phyloP scores from a whole-genome alignment of 495 filamentous ascomycete species.

The Schizothecium vesticola region DNA sequence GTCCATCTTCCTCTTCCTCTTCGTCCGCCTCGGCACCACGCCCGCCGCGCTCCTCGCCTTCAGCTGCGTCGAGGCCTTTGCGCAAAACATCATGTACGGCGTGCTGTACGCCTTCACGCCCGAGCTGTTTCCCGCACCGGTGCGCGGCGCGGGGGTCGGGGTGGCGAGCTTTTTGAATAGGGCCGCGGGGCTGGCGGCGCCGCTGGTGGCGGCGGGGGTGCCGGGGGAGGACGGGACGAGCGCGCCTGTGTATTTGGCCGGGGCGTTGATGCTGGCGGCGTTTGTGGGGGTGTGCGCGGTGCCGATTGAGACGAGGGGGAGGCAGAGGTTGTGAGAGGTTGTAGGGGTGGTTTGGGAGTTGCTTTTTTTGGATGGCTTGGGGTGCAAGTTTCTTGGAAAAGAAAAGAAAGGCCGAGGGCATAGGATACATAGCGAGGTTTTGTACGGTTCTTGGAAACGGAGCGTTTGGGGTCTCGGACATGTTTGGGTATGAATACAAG shows the following conservation, averaged over 20 bases:
- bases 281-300: slow-evolving; percentile 57
- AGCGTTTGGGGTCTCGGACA: background rate
- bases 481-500: background rate
- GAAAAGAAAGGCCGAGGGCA: too few species aligned
- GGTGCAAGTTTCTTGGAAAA: too few species aligned
- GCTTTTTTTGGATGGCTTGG: too few species aligned
- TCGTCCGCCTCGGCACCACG: slow-evolving; percentile 52
- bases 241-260: slow-evolving; percentile 68
- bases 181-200: slow-evolving; percentile 67
- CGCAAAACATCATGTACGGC: slow-evolving; percentile 79
- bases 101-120: slow-evolving; percentile 82
- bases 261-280: slow-evolving; percentile 61
- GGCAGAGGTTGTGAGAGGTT: slow-evolving; percentile 56
- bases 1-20: slow-evolving; percentile 65
- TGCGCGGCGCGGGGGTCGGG: slow-evolving; percentile 73
- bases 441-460: background rate
- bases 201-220: slow-evolving; percentile 66
- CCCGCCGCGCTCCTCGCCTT: slow-evolving; percentile 61
- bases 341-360: too few species aligned
- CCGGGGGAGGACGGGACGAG: slow-evolving; percentile 62
- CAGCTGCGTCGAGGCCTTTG: slow-evolving; percentile 71
- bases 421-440: background rate
- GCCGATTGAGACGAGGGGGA: slow-evolving; percentile 71
- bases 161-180: slow-evolving; percentile 70
- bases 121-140: slow-evolving; percentile 75